phyloP scores from a whole-genome alignment of 306 rosid genomes.

The Vigna mungo region DNA sequence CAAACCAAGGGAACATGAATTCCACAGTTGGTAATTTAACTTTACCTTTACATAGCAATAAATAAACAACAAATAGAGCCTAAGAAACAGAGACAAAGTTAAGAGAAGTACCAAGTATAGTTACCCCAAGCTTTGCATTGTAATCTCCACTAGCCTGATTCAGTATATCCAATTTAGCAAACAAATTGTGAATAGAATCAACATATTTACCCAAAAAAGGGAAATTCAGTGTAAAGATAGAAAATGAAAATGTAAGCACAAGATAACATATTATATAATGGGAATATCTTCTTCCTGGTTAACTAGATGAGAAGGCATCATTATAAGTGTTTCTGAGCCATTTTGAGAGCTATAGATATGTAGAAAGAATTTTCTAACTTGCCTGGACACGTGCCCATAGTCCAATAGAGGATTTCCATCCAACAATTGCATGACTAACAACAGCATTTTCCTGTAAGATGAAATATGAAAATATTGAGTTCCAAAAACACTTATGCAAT shows the following conservation, averaged over 20 bases:
- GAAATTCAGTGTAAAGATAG: background rate
- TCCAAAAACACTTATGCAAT: slow-evolving; percentile 21
- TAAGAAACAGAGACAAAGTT: background rate
- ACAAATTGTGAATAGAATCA: slow-evolving; percentile 4
- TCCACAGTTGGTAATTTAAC: background rate
- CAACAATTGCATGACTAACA: slow-evolving; percentile 85
- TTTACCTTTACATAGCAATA: background rate
- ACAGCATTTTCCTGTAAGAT: slow-evolving; percentile 85
- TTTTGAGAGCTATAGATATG: slow-evolving; percentile 4
- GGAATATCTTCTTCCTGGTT: background rate
- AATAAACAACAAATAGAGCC: too few relatives aligned
- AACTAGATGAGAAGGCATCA: slow-evolving; percentile 26
- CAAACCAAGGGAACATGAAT: slow-evolving; percentile 43
- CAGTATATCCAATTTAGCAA: slow-evolving; percentile 41
- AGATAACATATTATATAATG: background rate
- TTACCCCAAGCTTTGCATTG: slow-evolving; percentile 87
- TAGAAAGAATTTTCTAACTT: slow-evolving; percentile 47
- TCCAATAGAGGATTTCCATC: slow-evolving; percentile 95
- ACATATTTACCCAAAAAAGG: background rate
- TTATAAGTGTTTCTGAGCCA: slow-evolving; percentile 15
- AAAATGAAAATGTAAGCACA: slow-evolving; percentile 7
- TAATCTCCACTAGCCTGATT: slow-evolving; percentile 89
- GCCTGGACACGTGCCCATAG: slow-evolving; percentile 95
- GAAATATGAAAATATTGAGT: slow-evolving; percentile 24
- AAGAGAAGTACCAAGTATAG: slow-evolving; percentile 75